Evolutionary conservation across 2,329 filamentous ascomycete genomes (phyloP), one percentile per base, ranked within the genome.

Genomic region (Phyllosticta paracitricarpa): DNA sequence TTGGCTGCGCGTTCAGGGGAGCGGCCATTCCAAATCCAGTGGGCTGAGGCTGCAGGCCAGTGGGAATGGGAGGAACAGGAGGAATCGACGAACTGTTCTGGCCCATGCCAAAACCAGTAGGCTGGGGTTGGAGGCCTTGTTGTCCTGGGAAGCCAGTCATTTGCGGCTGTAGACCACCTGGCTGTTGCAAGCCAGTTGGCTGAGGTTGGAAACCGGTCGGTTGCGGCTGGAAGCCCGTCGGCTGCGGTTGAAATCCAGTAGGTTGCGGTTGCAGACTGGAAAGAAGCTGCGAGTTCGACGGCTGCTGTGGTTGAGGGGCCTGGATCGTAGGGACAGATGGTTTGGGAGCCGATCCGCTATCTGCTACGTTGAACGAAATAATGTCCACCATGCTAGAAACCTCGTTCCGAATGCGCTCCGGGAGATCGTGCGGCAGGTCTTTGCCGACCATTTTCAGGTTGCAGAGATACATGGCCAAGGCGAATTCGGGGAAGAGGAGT

Each of bases 351-450:
- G 51, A 26, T 10, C 22, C n/a, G 67, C 62, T n/a, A 65, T 99
- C 94, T 0, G 84, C 85, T 25, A 97, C 84, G 67, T 88, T 91
- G 72, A 99, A 99, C 63, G 91, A 96, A 71, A 99, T 99, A 61
- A 99, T 99, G 71, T 99, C 94, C 51, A 99, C 94, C 92, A 99
- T 97, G 76, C 94, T 96, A 3, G 93, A 97, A 19, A 99, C 94
- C 74, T 99, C 94, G 69, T 99, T 99, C 78, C 86, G 89, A 66
- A 99, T 87, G 63, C 85, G 88, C 33, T 97, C 91, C 0, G 94
- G 94, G 9, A 99, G 80, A 5, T 72, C 74, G 1, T 81, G 71
- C 0, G 94, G 94, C 25, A 99, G 76, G 0, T 86, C 80, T 75
- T 96, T 96, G 63, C 91, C 91, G 0, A 90, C 94, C 62, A 97